Evolutionary conservation across 2,329 filamentous ascomycete species (phyloP).

Genomic region (Podosphaera xanthii): DNA sequence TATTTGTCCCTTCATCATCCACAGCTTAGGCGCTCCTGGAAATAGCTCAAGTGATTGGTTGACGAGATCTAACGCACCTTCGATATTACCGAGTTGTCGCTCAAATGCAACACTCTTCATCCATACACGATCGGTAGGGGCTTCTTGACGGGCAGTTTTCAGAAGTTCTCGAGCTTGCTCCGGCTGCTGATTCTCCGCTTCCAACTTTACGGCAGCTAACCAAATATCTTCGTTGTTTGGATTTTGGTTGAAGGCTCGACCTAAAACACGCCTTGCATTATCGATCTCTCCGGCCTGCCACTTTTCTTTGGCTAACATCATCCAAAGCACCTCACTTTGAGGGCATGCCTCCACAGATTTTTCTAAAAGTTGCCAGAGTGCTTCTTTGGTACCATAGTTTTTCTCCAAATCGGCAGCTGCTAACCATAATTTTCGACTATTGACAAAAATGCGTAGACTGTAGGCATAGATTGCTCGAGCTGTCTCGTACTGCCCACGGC

Average conservation of each 20-base stretch:
- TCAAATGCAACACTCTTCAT: conserved; percentile 92
- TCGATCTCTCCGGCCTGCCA: conserved; percentile 76
- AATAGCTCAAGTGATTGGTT: conserved; percentile 73
- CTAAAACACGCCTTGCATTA: conserved; percentile 66
- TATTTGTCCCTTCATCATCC: conserved; percentile 98
- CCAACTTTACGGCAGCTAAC: conserved; percentile 86
- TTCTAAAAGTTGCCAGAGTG: conserved; percentile 65
- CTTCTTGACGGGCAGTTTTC: conserved; percentile 61
- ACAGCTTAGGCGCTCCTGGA: conserved; percentile 67
- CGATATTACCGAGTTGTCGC: conserved; percentile 55
- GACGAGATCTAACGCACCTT: conserved; percentile 66
- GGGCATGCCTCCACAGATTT: conserved; percentile 89
- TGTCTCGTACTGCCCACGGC: conserved; percentile 65
- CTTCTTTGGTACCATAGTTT: conserved; percentile 65
- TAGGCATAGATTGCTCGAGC: conserved; percentile 87
- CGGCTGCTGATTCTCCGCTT: conserved; percentile 68
- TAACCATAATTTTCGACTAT: conserved; percentile 71
- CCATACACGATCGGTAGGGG: conserved; percentile 89
- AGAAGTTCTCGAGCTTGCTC: conserved; percentile 67
- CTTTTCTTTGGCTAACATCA: conserved; percentile 87
- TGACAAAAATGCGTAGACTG: conserved; percentile 70
- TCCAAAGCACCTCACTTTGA: conserved; percentile 77
- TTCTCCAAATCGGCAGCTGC: conserved; percentile 80
- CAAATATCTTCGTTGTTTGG: conserved; percentile 96
- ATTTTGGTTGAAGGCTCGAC: conserved; percentile 79